A percentile compares a stretch with the other conserved stretches of the same genome.
Evolutionary conservation across 1,139 yeast species (phyloP).

Genomic region (Barnettozyma hawaiiensis): DNA sequence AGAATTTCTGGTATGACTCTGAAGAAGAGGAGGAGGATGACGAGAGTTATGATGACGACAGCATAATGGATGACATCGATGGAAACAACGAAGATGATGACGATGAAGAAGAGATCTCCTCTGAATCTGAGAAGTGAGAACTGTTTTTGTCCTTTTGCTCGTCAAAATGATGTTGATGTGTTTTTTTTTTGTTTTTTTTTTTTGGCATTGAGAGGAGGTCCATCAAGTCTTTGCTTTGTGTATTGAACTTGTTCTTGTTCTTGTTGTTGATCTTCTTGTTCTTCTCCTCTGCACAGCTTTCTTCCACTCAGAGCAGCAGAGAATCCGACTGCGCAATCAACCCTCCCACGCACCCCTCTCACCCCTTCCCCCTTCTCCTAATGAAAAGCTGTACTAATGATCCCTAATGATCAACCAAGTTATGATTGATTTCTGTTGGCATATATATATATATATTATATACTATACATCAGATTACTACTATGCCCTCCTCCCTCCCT

Average conservation of each 20-base stretch:
- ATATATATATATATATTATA: no score
- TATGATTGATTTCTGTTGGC: not conserved
- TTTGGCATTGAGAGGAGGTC: no score
- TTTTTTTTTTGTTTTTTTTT: no score
- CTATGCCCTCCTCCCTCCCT: no score
- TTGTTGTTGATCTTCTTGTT: not conserved
- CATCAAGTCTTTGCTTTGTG: no score
- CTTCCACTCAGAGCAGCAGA: not conserved
- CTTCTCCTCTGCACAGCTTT: not conserved
- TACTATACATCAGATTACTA: not conserved
- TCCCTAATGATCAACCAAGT: not conserved
- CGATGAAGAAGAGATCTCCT: slow-evolving; percentile 25
- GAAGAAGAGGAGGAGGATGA: slow-evolving; percentile 32
- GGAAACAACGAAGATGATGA: slow-evolving; percentile 27
- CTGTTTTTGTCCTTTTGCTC: no score
- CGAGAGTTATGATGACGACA: slow-evolving; percentile 26
- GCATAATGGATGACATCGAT: slow-evolving; percentile 27
- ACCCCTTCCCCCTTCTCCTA: no score
- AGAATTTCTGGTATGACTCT: slow-evolving; percentile 35
- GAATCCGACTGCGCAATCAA: no score
- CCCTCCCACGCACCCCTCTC: no score
- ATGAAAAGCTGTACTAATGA: not conserved
- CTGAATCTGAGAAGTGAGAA: slow-evolving; percentile 21
- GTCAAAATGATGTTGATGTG: no score
- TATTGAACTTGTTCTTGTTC: no score